Conservation (phyloP, 345 rosid species). For the Hypericum perforatum region DNA sequence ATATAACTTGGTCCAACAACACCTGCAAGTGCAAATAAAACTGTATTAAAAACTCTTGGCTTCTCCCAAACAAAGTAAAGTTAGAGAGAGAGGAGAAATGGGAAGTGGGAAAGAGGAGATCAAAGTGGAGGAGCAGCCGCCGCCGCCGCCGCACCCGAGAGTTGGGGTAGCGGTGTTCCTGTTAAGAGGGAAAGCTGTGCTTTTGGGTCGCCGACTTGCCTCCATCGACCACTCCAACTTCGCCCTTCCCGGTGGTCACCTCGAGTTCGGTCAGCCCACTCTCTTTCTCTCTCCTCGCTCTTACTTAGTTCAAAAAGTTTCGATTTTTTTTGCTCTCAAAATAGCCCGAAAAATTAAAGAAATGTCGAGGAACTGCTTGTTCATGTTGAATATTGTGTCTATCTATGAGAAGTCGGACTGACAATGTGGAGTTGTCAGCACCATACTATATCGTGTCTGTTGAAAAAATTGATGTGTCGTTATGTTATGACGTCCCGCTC, state of each 20-base stretch:
- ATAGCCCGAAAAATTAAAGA: no score
- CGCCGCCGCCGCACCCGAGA: constrained; percentile 31
- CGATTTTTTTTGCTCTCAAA: neutral
- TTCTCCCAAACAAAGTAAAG: no score
- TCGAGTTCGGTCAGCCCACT: constrained; percentile 63
- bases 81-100: constrained; percentile 3
- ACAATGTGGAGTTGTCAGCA: no score
- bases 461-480: no score
- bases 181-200: constrained; percentile 47
- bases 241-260: constrained; percentile 95
- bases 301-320: neutral
- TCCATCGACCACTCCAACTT: constrained; percentile 60
- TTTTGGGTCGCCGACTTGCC: constrained; percentile 66
- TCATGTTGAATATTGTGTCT: no score
- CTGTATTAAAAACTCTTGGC: no score
- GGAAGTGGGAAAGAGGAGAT: constrained; percentile 10
- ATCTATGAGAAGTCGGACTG: no score
- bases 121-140: neutral
- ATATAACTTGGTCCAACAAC: no score
- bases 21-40: no score
- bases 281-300: neutral
- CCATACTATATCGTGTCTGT: no score
- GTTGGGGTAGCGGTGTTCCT: constrained; percentile 70
- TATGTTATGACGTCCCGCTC: no score
- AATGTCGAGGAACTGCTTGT: no score